Percentiles rank a stretch among this genome's conserved stretches.
phyloP scores from a whole-genome alignment of 2,329 filamentous ascomycete species.

The Aspergillus ruber region DNA sequence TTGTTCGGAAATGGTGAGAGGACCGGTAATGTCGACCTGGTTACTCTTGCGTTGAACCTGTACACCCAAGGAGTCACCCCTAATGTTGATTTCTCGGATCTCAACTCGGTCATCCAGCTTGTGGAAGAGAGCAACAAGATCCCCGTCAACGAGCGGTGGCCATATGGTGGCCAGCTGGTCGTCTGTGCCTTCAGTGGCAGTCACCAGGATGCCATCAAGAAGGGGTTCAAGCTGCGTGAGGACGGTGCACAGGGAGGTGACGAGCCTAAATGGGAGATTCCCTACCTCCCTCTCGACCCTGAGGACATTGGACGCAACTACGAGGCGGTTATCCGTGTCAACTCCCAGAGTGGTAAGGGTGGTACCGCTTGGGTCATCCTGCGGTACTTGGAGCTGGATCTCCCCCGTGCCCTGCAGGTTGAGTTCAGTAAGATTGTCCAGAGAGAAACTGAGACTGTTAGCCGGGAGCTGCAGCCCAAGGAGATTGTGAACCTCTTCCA shows the following conservation, averaged over 20 bases:
- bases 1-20: slow-evolving; percentile 92
- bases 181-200: slow-evolving; percentile 86
- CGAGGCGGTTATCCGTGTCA: slow-evolving; percentile 95
- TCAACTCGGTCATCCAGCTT: slow-evolving; percentile 75
- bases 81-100: slow-evolving; percentile 83
- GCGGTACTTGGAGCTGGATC: slow-evolving; percentile 79
- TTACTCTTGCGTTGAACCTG: slow-evolving; percentile 85
- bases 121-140: slow-evolving; percentile 95
- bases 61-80: slow-evolving; percentile 89
- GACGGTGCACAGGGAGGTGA: slow-evolving; percentile 53
- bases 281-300: slow-evolving; percentile 89
- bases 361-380: slow-evolving; percentile 92
- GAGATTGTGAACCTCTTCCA: slow-evolving; percentile 90
- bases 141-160: slow-evolving; percentile 79
- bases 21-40: slow-evolving; percentile 91
- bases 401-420: slow-evolving; percentile 85
- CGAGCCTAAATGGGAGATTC: slow-evolving; percentile 72
- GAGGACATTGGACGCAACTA: slow-evolving; percentile 94
- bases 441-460: slow-evolving; percentile 67
- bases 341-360: slow-evolving; percentile 92
- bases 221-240: slow-evolving; percentile 66
- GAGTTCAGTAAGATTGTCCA: slow-evolving; percentile 88
- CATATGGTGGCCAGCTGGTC: slow-evolving; percentile 87
- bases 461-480: slow-evolving; percentile 72
- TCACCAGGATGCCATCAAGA: slow-evolving; percentile 95